phyloP scores from a whole-genome alignment of 176 grass and related monocot genomes.

The Eremochloa ophiuroides region DNA sequence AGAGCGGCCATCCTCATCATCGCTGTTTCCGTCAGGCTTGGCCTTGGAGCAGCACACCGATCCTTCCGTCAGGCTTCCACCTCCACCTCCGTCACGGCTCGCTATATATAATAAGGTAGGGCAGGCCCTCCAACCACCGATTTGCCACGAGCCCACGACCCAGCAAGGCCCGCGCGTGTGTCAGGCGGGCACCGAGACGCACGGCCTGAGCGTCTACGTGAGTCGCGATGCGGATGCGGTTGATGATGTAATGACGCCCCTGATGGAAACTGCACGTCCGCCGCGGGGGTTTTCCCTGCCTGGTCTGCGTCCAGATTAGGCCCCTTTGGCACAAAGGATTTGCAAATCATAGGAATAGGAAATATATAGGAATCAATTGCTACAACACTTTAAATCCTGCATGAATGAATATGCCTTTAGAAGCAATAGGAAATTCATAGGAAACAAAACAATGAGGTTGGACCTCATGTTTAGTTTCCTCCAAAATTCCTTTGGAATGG shows the following conservation, averaged over 20 bases:
- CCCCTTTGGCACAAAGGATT: too few relatives aligned
- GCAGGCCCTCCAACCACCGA: not conserved
- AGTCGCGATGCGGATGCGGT: not conserved
- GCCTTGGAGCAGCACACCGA: too few relatives aligned
- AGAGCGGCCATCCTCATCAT: not conserved
- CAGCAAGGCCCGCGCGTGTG: not conserved
- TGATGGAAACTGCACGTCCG: constrained; percentile 2
- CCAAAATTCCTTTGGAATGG: too few relatives aligned
- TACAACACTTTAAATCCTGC: too few relatives aligned
- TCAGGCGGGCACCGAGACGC: not conserved
- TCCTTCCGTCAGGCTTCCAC: not conserved
- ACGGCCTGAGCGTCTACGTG: not conserved
- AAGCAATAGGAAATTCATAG: too few relatives aligned
- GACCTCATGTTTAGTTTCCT: too few relatives aligned
- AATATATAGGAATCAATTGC: too few relatives aligned
- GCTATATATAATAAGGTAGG: not conserved
- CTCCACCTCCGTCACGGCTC: not conserved
- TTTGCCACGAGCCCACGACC: not conserved
- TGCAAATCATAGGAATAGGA: too few relatives aligned
- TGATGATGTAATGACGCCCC: not conserved
- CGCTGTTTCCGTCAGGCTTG: not conserved
- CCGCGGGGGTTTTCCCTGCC: not conserved
- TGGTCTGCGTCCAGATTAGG: not conserved
- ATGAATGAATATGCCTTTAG: too few relatives aligned
- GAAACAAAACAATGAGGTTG: too few relatives aligned